phyloP scores from a whole-genome alignment of 2,329 filamentous ascomycete genomes.

The Microcera coccophila region DNA sequence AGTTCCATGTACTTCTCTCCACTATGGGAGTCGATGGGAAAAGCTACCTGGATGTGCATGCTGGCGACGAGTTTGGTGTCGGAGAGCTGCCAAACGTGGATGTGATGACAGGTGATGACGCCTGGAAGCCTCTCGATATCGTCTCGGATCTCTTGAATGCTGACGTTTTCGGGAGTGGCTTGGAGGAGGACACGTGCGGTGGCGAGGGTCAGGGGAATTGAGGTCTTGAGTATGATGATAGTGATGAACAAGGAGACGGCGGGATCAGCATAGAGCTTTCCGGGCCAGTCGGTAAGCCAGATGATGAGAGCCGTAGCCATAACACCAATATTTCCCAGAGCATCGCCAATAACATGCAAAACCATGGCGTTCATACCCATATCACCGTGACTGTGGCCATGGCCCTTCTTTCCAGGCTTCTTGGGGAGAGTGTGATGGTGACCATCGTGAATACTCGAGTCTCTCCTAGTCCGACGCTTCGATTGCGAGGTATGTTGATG shows the following conservation, averaged over 20 bases:
- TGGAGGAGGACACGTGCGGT: constrained; percentile 88
- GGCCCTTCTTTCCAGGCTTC: constrained; percentile 55
- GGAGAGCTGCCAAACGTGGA: constrained; percentile 96
- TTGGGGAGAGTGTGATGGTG: constrained; percentile 81
- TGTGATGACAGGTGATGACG: constrained; percentile 86
- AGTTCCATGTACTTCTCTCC: constrained; percentile 85
- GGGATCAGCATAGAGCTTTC: constrained; percentile 85
- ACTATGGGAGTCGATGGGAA: constrained; percentile 79
- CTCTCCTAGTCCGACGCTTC: constrained; percentile 35
- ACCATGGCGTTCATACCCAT: constrained; percentile 93
- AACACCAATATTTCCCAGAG: constrained; percentile 81
- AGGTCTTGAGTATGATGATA: constrained; percentile 67
- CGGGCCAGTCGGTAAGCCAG: constrained; percentile 80
- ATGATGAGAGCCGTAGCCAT: constrained; percentile 82
- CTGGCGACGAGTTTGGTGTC: constrained; percentile 93
- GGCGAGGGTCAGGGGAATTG: constrained; percentile 73
- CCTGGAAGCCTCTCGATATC: constrained; percentile 84
- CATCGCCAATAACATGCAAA: constrained; percentile 74
- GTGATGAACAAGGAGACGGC: constrained; percentile 93
- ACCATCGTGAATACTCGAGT: constrained; percentile 58
- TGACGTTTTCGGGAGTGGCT: constrained; percentile 84
- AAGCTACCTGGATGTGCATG: constrained; percentile 87
- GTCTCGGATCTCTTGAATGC: constrained; percentile 83
- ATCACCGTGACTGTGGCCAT: constrained; percentile 76
- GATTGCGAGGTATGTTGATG: constrained; percentile 19